Evolutionary conservation across 371 early-diverging fungal genomes (phyloP), one percentile per base, ranked within the genome.

Genomic region (Mortierella sp.): DNA sequence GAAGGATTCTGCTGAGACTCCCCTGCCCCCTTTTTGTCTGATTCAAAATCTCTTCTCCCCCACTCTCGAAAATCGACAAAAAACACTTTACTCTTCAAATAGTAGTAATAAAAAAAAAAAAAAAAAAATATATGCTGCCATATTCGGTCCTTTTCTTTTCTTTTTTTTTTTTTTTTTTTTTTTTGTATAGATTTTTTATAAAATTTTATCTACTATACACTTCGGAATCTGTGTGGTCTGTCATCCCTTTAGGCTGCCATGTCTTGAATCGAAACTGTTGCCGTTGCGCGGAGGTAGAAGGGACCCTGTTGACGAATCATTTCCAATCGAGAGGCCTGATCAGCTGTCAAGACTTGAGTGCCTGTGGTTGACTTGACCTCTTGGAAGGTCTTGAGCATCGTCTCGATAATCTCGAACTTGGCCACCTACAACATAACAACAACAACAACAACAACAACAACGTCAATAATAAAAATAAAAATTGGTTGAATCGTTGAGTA

Each of bases 261-360:
- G 37, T 76, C 77, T 12, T 71, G 64, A 25, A 76, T 72, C 11
- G 77, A 55, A 11, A 76, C 77, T 14, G 77, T 72, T 1, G 77
- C 77, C 16, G 77, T 76, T 7, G 77, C 68, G 18, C 77, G 77
- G 43, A 65, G 77, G 52, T 68, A 72, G 66, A 76, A 76, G 0
- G 77, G 72, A 1, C 77, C 77, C 47, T 76, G 72, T 12, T 72
- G 79, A 57, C 66, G 69, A 11, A 52, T 21, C 47, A 72, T 47
- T 25, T 72, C 69, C 1, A 77, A 59, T 7, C 63, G 64, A 11
- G 72, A 72, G 23, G 66, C 44, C 47, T 77, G 79, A 19, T 77
- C 79, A 4, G 53, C 48, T 0, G 69, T 66, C n/a, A 77, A 51
- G 3, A 77, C 50, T 6, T 29, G 59, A 11, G 9, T 52, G 12